A percentile compares a stretch with the other conserved stretches of the same genome.
These are phyloP conservation scores for Suillus clintonianus DNA, from an alignment of 768 basidiomycete species.

Conservation along the genomic window DNA sequence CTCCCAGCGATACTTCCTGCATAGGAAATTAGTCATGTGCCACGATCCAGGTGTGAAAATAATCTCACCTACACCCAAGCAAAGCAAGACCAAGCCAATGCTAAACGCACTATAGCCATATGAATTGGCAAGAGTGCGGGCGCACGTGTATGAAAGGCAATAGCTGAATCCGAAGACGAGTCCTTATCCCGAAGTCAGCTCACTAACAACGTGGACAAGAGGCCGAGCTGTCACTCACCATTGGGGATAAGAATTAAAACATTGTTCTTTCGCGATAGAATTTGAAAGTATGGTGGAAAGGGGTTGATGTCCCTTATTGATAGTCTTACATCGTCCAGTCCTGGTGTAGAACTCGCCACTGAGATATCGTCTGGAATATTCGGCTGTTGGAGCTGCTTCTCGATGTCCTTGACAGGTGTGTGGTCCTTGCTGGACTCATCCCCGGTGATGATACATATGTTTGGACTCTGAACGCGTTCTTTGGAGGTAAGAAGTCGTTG, in stretches of 20 bases:
- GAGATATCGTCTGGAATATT: constrained; percentile 20
- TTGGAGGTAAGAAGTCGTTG: constrained; percentile 39
- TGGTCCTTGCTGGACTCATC: constrained; percentile 12
- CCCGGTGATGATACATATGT: constrained; percentile 16
- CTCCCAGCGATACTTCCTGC: constrained; percentile 55
- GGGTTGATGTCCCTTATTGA: constrained; percentile 75
- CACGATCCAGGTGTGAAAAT: constrained; percentile 1
- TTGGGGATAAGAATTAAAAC: constrained; percentile 51
- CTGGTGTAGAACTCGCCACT: constrained; percentile 13
- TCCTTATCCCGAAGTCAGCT: constrained; percentile 40
- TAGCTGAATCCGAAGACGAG: constrained; percentile 73
- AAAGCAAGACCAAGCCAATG: constrained; percentile 75
- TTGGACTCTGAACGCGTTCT: constrained; percentile 20
- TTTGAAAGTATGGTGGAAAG: constrained; percentile 56
- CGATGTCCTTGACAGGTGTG: constrained; percentile 11
- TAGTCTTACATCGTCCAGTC: constrained; percentile 45
- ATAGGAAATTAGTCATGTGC: neutral
- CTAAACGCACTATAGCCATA: constrained; percentile 71
- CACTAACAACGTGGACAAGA: constrained; percentile 2
- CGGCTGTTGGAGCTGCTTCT: constrained; percentile 22
- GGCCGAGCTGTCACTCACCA: constrained; percentile 12
- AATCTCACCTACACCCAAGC: constrained; percentile 64
- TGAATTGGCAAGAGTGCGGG: constrained; percentile 61
- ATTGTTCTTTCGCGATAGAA: constrained; percentile 69
- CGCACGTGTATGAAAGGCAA: constrained; percentile 70